phyloP scores from a whole-genome alignment of 1,139 yeast species.

The Suhomyces panamericanus region DNA sequence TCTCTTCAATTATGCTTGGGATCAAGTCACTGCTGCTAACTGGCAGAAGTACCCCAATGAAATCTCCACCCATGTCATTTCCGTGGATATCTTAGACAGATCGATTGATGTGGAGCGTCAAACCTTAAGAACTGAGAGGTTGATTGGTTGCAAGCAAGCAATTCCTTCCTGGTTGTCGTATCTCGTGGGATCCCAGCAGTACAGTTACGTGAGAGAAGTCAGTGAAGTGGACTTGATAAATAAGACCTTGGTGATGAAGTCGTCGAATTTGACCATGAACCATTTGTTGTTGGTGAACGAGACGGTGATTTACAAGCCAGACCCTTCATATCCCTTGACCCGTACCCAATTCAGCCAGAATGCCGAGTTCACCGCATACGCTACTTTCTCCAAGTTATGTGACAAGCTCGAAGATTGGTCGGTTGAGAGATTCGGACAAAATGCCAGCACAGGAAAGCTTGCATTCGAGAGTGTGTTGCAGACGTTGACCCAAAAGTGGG shows the following conservation, averaged over 20 bases:
- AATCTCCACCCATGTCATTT: constrained; percentile 88
- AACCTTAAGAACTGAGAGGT: constrained; percentile 74
- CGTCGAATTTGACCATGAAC: constrained; percentile 84
- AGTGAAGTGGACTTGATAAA: constrained; percentile 74
- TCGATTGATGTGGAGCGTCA: constrained; percentile 58
- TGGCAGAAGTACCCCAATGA: constrained; percentile 98
- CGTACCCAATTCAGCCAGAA: constrained; percentile 72
- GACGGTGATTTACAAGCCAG: constrained; percentile 78
- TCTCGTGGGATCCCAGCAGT: constrained; percentile 71
- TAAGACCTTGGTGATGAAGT: constrained; percentile 71
- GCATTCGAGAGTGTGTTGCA: constrained; percentile 83
- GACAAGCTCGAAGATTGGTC: constrained; percentile 92
- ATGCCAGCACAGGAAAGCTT: constrained; percentile 74
- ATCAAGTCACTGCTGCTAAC: constrained; percentile 91
- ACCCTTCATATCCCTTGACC: constrained; percentile 45
- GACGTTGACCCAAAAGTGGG: constrained; percentile 53
- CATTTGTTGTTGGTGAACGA: constrained; percentile 79
- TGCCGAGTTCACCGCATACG: constrained; percentile 88
- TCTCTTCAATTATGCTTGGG: constrained; percentile 83
- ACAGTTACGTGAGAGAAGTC: constrained; percentile 84
- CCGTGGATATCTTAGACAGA: constrained; percentile 83
- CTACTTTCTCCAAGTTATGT: constrained; percentile 66
- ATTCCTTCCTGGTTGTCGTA: constrained; percentile 81
- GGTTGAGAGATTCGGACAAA: constrained; percentile 82
- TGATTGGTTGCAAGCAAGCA: constrained; percentile 86